A percentile compares a stretch with the other conserved stretches of the same genome.
Conservation (phyloP, 1,284 basidiomycete genomes). For the Cutaneotrichosporon mucoides region DNA sequence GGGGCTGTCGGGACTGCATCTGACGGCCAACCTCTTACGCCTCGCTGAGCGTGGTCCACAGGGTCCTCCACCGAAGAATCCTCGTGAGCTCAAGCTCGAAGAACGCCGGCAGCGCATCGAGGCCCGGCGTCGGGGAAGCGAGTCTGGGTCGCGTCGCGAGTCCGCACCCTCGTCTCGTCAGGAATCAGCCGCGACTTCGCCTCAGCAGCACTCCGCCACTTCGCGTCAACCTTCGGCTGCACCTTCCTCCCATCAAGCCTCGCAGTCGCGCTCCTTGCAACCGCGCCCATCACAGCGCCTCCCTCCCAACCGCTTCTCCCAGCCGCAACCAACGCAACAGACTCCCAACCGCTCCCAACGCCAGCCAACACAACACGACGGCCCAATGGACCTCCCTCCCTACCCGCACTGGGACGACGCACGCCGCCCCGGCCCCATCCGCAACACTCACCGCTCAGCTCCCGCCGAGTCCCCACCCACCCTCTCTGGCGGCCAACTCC, state of each 20-base stretch:
- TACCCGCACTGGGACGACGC: not conserved
- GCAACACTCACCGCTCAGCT: not conserved
- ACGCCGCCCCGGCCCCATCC: not conserved
- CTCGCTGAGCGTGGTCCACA: not conserved
- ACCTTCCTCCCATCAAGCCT: not conserved
- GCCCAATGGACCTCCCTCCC: not conserved
- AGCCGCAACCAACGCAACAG: not conserved
- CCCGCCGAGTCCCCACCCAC: not conserved
- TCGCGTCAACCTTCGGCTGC: not conserved
- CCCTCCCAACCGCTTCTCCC: not conserved
- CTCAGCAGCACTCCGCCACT: too few relatives aligned
- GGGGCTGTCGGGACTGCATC: conserved; percentile 1
- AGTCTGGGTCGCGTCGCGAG: not conserved
- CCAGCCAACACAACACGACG: not conserved
- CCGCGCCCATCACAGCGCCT: not conserved
- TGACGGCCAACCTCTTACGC: conserved; percentile 5
- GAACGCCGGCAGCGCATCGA: not conserved
- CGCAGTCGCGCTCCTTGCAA: not conserved
- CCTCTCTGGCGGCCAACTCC: too few relatives aligned
- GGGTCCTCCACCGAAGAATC: not conserved
- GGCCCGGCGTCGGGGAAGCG: not conserved
- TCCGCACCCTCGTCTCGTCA: not conserved
- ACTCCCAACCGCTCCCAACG: not conserved
- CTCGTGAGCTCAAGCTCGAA: not conserved
- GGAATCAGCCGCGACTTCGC: too few relatives aligned